Base-by-base conservation (phyloP, 2,329 filamentous ascomycete species). In the Cladophialophora chaetospira region DNA sequence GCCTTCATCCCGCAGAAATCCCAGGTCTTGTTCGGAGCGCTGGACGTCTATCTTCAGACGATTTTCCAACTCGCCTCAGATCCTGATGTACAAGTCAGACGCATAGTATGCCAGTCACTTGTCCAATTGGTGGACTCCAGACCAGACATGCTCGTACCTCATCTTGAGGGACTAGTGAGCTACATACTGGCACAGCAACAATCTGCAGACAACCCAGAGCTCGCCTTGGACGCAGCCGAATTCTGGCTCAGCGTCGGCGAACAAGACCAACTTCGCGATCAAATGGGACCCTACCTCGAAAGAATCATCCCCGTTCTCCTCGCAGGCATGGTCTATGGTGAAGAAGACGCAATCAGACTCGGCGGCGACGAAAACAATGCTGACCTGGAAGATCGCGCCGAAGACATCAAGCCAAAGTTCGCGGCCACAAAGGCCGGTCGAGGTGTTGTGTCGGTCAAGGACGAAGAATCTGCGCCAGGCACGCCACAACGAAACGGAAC, bases 181-280 rank as follows among this genome's bases (percentile, higher is more conserved):
- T 99, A 97, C 70, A 94, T 97, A 71, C 83, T 97, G 57, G 80
- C 85, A 26, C 94, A 99, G 71, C 94, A 99, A 72, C 85, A 88
- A 71, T 88, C 87, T 62, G 75, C 76, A 21, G 86, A 92, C 23
- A 92, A 97, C 63, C 87, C 92, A 53, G 91, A 97, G 38, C 79
- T 99, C 57, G 91, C 93, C 33, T 86, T 95, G 63, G 94, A 99
- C 71, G 94, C 94, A 6, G 91, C 94, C 4, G 94, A 99, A 72
- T 99, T 99, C 70, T 99, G 95, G 91, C 83, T 99, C 42, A 91
- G 91, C 35, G 87, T 96, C 17, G 92, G 91, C 58, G 94, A 97
- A 71, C 90, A 96, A 69, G 83, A 89, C 38, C 83, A 88, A 57
- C 77, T 97, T 51, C 91, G 90, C 77, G 82, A 85, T 64, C 82